Evolutionary conservation across 805 yeast genomes (phyloP).

Genomic region (Nakazawaea siamensis): DNA sequence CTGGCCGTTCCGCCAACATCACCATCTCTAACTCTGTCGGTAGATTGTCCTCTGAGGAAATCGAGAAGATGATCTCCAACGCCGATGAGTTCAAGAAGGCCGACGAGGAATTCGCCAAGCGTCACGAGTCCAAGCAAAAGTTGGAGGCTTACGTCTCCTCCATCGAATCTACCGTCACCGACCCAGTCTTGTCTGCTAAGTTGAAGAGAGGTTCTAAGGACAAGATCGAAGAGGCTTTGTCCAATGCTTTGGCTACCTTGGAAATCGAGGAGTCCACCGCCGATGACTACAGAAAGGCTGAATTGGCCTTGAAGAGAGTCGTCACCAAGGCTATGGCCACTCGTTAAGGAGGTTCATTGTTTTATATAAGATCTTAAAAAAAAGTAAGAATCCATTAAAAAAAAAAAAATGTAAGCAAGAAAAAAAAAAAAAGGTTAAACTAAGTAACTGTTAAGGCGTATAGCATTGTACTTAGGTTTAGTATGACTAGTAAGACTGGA

Average conservation of each 20-base stretch:
- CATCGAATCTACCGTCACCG: constrained; percentile 92
- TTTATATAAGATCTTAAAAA: background rate
- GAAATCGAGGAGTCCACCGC: constrained; percentile 94
- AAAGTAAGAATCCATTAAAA: constrained; percentile 3
- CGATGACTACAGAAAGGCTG: constrained; percentile 98
- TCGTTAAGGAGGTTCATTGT: constrained; percentile 51
- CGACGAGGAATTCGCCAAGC: constrained; percentile 99
- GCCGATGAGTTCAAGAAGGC: constrained; percentile 99
- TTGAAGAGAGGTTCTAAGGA: constrained; percentile 95
- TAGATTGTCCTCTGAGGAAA: constrained; percentile 92
- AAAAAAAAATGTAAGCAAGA: too few species aligned
- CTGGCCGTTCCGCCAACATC: constrained; percentile 97
- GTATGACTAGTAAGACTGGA: too few species aligned
- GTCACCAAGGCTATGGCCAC: constrained; percentile 99
- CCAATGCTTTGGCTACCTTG: constrained; percentile 96
- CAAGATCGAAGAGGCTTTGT: constrained; percentile 94
- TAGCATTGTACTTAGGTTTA: too few species aligned
- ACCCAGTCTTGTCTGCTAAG: constrained; percentile 97
- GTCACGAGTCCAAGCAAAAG: constrained; percentile 98
- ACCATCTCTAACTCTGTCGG: constrained; percentile 99
- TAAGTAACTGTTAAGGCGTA: too few species aligned
- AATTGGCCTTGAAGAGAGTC: constrained; percentile 97
- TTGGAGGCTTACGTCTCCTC: constrained; percentile 97
- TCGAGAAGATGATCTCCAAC: constrained; percentile 97
- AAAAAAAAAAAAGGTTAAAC: background rate